Percentiles rank a stretch among this genome's conserved stretches.
Conservation (phyloP, 805 yeast genomes). For the Kockiozyma suomiensis region DNA sequence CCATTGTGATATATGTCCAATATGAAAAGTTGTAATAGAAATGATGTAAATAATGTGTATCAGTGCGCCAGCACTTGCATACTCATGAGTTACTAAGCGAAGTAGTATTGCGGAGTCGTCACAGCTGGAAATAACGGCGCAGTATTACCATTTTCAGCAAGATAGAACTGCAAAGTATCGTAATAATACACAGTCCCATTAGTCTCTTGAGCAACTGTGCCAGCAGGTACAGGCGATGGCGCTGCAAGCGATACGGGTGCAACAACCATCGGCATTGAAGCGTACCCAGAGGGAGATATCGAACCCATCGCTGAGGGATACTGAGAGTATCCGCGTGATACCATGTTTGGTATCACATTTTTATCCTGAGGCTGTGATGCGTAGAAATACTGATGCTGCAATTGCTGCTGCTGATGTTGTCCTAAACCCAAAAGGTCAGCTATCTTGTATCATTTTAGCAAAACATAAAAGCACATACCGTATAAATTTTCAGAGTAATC, state of each 20-base stretch:
- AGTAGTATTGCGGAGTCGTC: conserved; percentile 4
- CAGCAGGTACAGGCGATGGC: conserved; percentile 23
- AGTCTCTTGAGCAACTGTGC: conserved; percentile 23
- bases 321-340: conserved; percentile 15
- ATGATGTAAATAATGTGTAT: too few species aligned
- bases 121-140: not conserved
- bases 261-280: conserved; percentile 12
- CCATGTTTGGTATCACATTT: conserved; percentile 9
- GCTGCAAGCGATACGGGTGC: conserved; percentile 19
- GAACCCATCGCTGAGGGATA: conserved; percentile 1
- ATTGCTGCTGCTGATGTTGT: conserved; percentile 4
- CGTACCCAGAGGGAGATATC: not conserved
- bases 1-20: too few species aligned
- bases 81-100: too few species aligned
- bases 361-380: conserved; percentile 5
- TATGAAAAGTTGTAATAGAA: too few species aligned
- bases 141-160: not conserved
- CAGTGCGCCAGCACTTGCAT: too few species aligned
- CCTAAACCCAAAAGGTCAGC: not conserved
- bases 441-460: not conserved
- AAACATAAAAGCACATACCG: not conserved
- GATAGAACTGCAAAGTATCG: conserved; percentile 21
- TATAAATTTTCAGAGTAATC: conserved; percentile 2
- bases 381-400: conserved; percentile 8
- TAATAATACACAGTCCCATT: conserved; percentile 30